These are phyloP conservation scores for Primulina tabacum DNA, from an alignment of 257 asterid genomes.

Conservation along the genomic window DNA sequence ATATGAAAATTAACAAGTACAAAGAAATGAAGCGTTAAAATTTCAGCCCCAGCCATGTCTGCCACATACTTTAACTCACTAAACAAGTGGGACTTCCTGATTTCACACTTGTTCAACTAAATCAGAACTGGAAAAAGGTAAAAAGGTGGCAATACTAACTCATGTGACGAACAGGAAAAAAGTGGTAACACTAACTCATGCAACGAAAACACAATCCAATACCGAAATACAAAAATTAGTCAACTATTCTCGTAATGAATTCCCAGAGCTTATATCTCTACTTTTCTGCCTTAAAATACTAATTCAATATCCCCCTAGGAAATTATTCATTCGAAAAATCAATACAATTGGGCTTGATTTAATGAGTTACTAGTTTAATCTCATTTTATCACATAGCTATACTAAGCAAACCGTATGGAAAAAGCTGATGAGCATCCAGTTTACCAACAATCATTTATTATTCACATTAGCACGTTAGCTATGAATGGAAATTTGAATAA, in stretches of 20 bases:
- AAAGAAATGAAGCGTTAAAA: background rate
- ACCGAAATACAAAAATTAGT: background rate
- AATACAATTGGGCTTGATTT: background rate
- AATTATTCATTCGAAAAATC: background rate
- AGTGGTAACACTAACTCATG: background rate
- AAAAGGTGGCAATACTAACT: background rate
- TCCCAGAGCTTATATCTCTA: background rate
- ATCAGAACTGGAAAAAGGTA: background rate
- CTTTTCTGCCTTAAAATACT: background rate
- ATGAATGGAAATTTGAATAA: background rate
- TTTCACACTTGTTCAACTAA: background rate
- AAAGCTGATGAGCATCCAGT: background rate
- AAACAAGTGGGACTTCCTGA: conserved; percentile 15
- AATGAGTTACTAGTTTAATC: background rate
- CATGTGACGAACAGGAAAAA: background rate
- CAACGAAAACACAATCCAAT: background rate
- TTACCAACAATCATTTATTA: background rate
- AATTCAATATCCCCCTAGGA: background rate
- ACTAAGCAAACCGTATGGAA: background rate
- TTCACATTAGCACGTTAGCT: background rate
- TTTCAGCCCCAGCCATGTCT: background rate
- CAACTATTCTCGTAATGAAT: background rate
- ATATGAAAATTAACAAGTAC: no score
- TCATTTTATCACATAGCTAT: background rate
- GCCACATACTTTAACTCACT: conserved; percentile 8